Evolutionary conservation across 257 asterid species (phyloP).

Genomic region (Fraxinus americana): DNA sequence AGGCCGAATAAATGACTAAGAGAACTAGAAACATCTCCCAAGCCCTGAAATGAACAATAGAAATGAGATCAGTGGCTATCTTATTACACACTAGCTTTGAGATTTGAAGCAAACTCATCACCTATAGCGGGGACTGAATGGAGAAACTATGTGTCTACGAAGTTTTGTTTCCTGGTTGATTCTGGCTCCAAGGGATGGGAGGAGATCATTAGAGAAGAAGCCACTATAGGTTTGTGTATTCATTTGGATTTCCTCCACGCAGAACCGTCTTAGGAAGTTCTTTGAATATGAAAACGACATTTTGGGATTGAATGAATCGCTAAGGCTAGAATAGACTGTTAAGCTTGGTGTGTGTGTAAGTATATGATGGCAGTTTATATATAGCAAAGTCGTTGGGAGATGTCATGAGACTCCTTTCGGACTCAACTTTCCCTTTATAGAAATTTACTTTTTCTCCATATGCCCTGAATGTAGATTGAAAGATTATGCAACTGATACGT

Average conservation of each 20-base stretch:
- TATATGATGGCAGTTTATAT: conserved; percentile 38
- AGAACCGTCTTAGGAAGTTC: conserved; percentile 62
- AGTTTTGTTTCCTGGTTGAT: conserved; percentile 65
- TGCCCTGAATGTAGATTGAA: conserved; percentile 36
- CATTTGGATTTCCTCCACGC: conserved; percentile 55
- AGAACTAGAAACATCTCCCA: conserved; percentile 83
- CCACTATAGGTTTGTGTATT: conserved; percentile 40
- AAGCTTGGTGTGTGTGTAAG: conserved; percentile 22
- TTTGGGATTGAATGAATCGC: conserved; percentile 19
- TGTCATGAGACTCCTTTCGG: conserved; percentile 33
- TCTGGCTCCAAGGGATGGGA: conserved; percentile 88
- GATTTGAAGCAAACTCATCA: conserved; percentile 24
- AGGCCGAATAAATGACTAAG: conserved; percentile 79
- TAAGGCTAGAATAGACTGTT: conserved; percentile 12
- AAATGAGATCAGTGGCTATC: conserved; percentile 13
- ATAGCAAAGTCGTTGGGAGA: conserved; percentile 35
- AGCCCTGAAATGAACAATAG: conserved; percentile 53
- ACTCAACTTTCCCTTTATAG: conserved; percentile 36
- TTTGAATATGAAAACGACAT: conserved; percentile 56
- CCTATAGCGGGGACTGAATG: conserved; percentile 72
- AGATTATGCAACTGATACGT: conserved; percentile 41
- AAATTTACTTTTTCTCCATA: conserved; percentile 35
- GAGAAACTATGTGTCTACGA: conserved; percentile 56
- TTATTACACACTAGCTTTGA: conserved; percentile 8
- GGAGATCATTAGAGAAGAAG: conserved; percentile 72